Base-by-base conservation (phyloP, 164 flowering plant species). In the Sedum album region DNA sequence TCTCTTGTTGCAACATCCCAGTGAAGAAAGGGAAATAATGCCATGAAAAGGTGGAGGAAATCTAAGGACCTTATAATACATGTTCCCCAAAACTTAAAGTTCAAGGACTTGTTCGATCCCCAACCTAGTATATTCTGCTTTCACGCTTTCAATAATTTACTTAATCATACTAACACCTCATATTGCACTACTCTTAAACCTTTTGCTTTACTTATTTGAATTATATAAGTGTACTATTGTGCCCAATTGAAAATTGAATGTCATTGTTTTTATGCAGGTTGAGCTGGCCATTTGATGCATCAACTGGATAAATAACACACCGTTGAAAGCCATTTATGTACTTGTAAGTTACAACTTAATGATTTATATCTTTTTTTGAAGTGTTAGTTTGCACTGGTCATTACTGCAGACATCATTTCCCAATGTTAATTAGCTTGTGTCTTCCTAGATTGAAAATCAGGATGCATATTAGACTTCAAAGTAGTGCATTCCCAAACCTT, bases 251-350 rank as follows among this genome's bases (percentile, higher is more conserved):
- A 11, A 28, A 57, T 8, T 55, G 31, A 10, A 28, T 21, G 1
- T 21, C 14, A 1, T 53, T 28, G 30, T 55, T 57, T 57, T 57
- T 57, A 26, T 57, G 33, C 62, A 26, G 62, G 31, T 57, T 57
- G 62, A 57, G 62, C 62, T 57, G 62, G 62, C 62, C 62, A 57
- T 57, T 57, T 57, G 62, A 13, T 26, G 62, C 62, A 26, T 28
- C 62, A 28, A 57, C 31, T 21, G 57, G 61, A 25, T 23, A 11
- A 55, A 23, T 23, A 25, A 11, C 26, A 35, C 38, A 35, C 38
- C 3, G 38, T 35, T 35, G 23, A 6, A 18, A n/a, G 20, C 18
- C 6, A 1, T 7, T 17, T 9, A 44, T 13, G 61, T 23, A 55
- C 33, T 57, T 4, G 30, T 1, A 21, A 10, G 25, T 23, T 53